Evolutionary conservation across 495 filamentous ascomycete species (phyloP), one percentile per base, ranked within the genome.

Genomic region (Haplographium delicatum): DNA sequence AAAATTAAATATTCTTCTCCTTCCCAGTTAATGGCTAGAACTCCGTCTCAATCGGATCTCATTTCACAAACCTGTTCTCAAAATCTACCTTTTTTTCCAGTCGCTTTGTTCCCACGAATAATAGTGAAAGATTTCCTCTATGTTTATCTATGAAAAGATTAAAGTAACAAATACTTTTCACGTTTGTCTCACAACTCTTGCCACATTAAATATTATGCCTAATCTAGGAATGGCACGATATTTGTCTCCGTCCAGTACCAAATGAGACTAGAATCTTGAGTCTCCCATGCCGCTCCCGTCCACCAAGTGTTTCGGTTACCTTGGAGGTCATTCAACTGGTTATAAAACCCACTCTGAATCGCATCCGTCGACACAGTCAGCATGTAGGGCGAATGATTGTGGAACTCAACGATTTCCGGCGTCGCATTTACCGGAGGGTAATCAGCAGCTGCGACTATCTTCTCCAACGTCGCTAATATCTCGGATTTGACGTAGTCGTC

Each of bases 291-390:
- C 3, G 72, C 74, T 3, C 78, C 78, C 0, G 76, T 80, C 46
- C 70, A 82, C 50, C 59, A 82, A 8, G 75, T 81, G 11, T 63
- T 63, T 35, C 67, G 43, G 11, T 66, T 44, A 0, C 78, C 78
- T 59, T 84, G 77, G 45, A 84, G 56, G 10, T 49, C 69, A 51
- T 75, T 68, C 51, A 78, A 51, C 23, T 70, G 47, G 35, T 65
- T 51, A 40, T 81, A 78, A 45, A 80, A 82, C 0, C 77, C 77
- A 31, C 39, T 39, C 18, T 44, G 48, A 24, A 80, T 73, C 0
- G 64, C 68, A 23, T 64, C 66, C 0, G 62, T 58, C 10, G 63
- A 38, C 0, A 65, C 65, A 8, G 60, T 57, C 45, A 64, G 54
- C 33, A 66, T 61, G 63, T 69, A 68, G 5, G 69, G 59, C 1